Evolutionary conservation across 2,329 filamentous ascomycete species (phyloP).

Genomic region (Drechslerella stenobrocha): DNA sequence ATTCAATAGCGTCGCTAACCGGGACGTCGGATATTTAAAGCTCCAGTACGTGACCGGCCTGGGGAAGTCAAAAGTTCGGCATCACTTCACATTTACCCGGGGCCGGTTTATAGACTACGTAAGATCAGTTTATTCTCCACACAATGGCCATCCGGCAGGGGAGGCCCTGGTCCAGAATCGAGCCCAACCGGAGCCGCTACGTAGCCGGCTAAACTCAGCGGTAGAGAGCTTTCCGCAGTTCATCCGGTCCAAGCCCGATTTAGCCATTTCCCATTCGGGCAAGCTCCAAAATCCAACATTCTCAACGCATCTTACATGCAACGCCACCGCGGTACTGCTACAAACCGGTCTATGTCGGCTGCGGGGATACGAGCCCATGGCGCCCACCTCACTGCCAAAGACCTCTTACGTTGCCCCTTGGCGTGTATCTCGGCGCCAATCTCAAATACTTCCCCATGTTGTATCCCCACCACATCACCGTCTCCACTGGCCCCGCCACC

Average conservation of each 20-base stretch:
- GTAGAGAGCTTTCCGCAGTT: neutral
- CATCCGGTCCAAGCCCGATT: constrained; percentile 4
- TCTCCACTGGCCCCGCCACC: neutral
- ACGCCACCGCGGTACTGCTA: too few species aligned
- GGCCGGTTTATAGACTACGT: too few species aligned
- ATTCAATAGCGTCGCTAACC: neutral
- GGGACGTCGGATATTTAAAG: constrained; percentile 3
- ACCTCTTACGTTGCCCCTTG: neutral
- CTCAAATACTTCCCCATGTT: neutral
- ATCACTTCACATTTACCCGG: constrained; percentile 7
- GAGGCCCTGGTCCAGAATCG: too few species aligned
- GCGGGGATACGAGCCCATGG: too few species aligned
- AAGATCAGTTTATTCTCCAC: too few species aligned
- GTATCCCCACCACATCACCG: constrained; percentile 2
- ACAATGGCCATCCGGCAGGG: too few species aligned
- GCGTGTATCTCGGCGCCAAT: neutral
- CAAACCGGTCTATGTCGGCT: too few species aligned
- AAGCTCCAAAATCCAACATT: neutral
- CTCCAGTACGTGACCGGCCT: neutral
- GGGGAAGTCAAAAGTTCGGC: too few species aligned
- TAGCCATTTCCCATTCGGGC: neutral
- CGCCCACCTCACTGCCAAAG: too few species aligned
- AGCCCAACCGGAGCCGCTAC: too few species aligned
- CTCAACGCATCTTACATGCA: neutral
- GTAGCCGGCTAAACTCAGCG: neutral